Conservation (phyloP, 2,329 filamentous ascomycete genomes). For the Ophiosphaerella korrae region DNA sequence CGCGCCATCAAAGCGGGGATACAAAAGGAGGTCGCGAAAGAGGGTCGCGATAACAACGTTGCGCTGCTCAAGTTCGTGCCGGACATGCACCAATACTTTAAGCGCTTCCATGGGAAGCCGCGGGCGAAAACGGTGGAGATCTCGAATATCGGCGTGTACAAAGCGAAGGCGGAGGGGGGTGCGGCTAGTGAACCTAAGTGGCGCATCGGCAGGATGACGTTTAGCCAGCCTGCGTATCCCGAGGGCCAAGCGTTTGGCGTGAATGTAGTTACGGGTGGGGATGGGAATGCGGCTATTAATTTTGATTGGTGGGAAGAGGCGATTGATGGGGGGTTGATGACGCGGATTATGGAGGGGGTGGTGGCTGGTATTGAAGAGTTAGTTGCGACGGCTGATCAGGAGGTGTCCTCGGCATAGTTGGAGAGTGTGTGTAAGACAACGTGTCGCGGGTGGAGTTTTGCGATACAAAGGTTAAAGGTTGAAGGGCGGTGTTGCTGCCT, state of each 20-base stretch:
- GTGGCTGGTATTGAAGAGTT: conserved; percentile 7
- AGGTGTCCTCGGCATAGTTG: too few species aligned
- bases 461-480: too few species aligned
- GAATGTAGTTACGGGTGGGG: conserved; percentile 51
- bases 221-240: conserved; percentile 52
- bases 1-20: conserved; percentile 21
- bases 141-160: conserved; percentile 53
- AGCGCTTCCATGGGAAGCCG: conserved; percentile 46
- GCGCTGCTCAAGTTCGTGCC: conserved; percentile 50
- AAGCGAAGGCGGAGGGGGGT: conserved; percentile 2
- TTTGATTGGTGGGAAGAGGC: conserved; percentile 51
- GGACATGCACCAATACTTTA: conserved; percentile 47
- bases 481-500: too few species aligned
- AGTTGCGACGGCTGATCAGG: background rate
- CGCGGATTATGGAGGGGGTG: conserved; percentile 18
- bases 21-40: conserved; percentile 19
- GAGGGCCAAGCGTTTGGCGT: conserved; percentile 47
- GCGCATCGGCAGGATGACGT: conserved; percentile 49
- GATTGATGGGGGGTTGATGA: conserved; percentile 36
- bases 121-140: conserved; percentile 51
- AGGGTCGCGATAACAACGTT: conserved; percentile 36
- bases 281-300: conserved; percentile 50
- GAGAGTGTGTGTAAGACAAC: background rate
- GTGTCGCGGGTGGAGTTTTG: too few species aligned
- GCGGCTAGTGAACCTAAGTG: conserved; percentile 7